Conservation (phyloP, 805 yeast genomes). For the Lipomyces oligophaga region DNA sequence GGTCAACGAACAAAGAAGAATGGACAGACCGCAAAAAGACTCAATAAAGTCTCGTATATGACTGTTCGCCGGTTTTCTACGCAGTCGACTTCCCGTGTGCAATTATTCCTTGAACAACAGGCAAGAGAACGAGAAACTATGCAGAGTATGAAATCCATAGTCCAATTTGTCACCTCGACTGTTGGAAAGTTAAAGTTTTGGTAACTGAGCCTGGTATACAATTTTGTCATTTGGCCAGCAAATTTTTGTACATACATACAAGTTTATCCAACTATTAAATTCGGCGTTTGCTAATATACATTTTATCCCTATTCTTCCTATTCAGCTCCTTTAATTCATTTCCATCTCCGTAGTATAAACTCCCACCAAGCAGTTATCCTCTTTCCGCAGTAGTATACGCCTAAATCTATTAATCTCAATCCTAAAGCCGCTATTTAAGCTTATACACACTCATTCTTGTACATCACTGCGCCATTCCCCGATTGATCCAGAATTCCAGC, state of each 20-base stretch:
- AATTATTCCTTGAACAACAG: background rate
- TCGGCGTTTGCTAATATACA: too few species aligned
- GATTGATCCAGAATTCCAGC: background rate
- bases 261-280: too few species aligned
- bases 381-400: conserved; percentile 18
- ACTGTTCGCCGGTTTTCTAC: background rate
- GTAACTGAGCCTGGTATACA: too few species aligned
- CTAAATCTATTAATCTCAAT: conserved; percentile 1
- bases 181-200: too few species aligned
- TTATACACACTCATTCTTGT: conserved; percentile 9
- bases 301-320: too few species aligned
- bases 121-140: background rate
- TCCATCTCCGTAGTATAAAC: too few species aligned
- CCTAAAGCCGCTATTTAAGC: background rate
- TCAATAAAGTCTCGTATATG: conserved; percentile 71
- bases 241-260: too few species aligned
- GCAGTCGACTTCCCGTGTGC: conserved; percentile 1
- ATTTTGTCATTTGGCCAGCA: too few species aligned
- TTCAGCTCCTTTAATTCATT: too few species aligned
- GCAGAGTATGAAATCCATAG: background rate
- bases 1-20: conserved; percentile 93
- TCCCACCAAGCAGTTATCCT: conserved; percentile 22
- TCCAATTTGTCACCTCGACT: background rate
- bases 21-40: conserved; percentile 81
- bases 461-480: conserved; percentile 15